phyloP scores from a whole-genome alignment of 345 rosid genomes.

The Mercurialis annua region DNA sequence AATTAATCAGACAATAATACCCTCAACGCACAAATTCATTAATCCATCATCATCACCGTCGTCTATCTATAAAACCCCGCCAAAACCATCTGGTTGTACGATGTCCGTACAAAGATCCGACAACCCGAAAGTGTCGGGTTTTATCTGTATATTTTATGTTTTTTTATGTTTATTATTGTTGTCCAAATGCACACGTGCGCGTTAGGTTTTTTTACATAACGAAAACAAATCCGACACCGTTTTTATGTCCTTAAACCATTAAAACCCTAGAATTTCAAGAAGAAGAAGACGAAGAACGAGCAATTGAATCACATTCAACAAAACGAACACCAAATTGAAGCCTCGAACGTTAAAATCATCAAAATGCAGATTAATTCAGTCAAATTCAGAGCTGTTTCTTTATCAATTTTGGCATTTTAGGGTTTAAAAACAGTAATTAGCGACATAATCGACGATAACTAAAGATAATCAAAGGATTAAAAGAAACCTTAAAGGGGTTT shows the following conservation, averaged over 20 bases:
- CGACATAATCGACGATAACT: neutral
- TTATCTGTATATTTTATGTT: no score
- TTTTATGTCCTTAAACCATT: no score
- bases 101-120: neutral
- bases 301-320: no score
- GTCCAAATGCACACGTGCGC: neutral
- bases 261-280: neutral
- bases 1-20: neutral
- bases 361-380: neutral
- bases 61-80: slow-evolving; percentile 7
- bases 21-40: neutral
- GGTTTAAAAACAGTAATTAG: neutral
- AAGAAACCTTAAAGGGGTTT: slow-evolving; percentile 2
- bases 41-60: neutral
- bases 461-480: neutral
- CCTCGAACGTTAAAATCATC: neutral
- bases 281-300: neutral
- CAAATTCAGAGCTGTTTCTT: no score
- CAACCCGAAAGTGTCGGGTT: neutral
- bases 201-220: neutral
- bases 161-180: no score
- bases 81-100: neutral
- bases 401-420: no score
- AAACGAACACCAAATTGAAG: neutral
- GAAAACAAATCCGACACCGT: neutral